These are phyloP conservation scores for Ceratocystis lukuohia DNA, from an alignment of 2,329 filamentous ascomycete genomes.

Conservation along the genomic window DNA sequence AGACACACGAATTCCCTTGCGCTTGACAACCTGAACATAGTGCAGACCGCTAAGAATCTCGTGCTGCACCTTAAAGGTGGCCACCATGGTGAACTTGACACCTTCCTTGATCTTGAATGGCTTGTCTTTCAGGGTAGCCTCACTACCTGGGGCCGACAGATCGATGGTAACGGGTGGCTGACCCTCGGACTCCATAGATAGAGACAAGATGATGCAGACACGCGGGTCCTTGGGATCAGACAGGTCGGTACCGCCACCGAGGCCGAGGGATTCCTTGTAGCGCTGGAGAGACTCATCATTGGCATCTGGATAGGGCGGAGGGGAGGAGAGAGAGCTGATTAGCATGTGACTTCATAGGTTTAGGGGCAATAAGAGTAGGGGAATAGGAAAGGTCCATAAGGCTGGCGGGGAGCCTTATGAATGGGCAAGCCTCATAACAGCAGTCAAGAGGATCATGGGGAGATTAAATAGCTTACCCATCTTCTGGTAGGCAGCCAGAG, in stretches of 20 bases:
- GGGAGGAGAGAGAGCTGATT: conserved; percentile 9
- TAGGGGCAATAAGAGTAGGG: neutral
- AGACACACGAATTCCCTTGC: conserved; percentile 71
- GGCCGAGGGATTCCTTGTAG: conserved; percentile 93
- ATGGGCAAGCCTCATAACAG: neutral
- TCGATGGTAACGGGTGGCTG: conserved; percentile 81
- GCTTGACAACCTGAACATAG: conserved; percentile 88
- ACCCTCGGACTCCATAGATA: conserved; percentile 75
- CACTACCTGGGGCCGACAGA: conserved; percentile 57
- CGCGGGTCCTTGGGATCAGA: conserved; percentile 70
- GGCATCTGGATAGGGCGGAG: conserved; percentile 34
- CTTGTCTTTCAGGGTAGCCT: conserved; percentile 69
- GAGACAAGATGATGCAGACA: conserved; percentile 83
- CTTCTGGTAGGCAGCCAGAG: conserved; percentile 82
- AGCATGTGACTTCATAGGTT: conserved; percentile 7
- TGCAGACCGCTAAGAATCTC: conserved; percentile 90
- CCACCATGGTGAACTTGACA: conserved; percentile 85
- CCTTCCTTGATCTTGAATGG: conserved; percentile 98
- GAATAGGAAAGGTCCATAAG: neutral
- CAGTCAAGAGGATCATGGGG: neutral
- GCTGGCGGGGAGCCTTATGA: neutral
- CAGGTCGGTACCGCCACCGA: conserved; percentile 58
- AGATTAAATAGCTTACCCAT: conserved; percentile 53
- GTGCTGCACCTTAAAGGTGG: conserved; percentile 88
- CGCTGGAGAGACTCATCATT: conserved; percentile 89